A percentile compares a stretch with the other conserved stretches of the same genome.
These are phyloP conservation scores for Lasiodiplodia gonubiensis DNA, from an alignment of 2,329 filamentous ascomycete genomes.

Conservation along the genomic window DNA sequence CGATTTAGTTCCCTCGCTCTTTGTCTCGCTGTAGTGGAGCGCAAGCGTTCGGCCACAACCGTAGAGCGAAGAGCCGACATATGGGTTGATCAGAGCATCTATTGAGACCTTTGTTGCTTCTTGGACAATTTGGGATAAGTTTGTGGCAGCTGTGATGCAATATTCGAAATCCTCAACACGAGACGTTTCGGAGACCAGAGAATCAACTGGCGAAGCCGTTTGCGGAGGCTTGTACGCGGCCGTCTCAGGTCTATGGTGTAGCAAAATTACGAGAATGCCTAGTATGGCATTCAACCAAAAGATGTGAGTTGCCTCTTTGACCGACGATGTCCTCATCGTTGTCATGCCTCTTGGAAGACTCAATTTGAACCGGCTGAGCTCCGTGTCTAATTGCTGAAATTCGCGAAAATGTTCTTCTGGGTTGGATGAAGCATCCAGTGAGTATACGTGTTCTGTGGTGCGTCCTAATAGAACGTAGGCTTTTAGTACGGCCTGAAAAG, in stretches of 20 bases:
- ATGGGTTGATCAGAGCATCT: slow-evolving; percentile 37
- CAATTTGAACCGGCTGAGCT: slow-evolving; percentile 38
- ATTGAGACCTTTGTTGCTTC: slow-evolving; percentile 38
- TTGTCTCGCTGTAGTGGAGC: slow-evolving; percentile 38
- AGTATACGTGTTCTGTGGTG: slow-evolving; percentile 38
- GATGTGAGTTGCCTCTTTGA: slow-evolving; percentile 24
- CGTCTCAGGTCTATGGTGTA: slow-evolving; percentile 35
- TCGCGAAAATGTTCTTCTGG: slow-evolving; percentile 36
- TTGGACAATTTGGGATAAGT: slow-evolving; percentile 37
- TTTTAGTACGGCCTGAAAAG: slow-evolving; percentile 29
- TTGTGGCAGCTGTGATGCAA: slow-evolving; percentile 37
- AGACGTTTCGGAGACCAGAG: background rate
- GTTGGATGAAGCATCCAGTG: slow-evolving; percentile 36
- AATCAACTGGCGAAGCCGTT: background rate
- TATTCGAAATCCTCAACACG: background rate
- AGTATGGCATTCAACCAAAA: slow-evolving; percentile 39
- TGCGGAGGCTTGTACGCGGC: background rate
- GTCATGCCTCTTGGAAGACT: slow-evolving; percentile 37
- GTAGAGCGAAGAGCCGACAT: slow-evolving; percentile 37
- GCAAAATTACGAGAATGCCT: slow-evolving; percentile 36
- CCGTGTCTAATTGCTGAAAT: slow-evolving; percentile 36
- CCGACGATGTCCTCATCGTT: background rate
- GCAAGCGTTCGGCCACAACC: slow-evolving; percentile 37
- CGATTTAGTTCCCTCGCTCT: slow-evolving; percentile 34
- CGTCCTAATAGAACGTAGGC: slow-evolving; percentile 40